A percentile compares a stretch with the other conserved stretches of the same genome.
Conservation (phyloP, 2,329 filamentous ascomycete species). For the Clonostachys rosea region DNA sequence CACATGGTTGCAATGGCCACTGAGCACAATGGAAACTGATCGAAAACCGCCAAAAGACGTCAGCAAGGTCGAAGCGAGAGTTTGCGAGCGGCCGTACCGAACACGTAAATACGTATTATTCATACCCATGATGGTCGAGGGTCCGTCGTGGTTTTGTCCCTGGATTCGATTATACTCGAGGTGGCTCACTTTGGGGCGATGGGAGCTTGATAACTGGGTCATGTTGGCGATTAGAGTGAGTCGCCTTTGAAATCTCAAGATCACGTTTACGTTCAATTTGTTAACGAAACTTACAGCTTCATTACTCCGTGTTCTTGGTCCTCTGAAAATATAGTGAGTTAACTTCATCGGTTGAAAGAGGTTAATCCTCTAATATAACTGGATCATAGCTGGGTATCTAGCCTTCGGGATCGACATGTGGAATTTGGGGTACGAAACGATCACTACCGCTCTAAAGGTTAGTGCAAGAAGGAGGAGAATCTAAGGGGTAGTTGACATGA, state of each 20-base stretch:
- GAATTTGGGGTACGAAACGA: constrained; percentile 16
- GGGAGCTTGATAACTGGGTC: constrained; percentile 32
- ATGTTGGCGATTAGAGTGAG: constrained; percentile 18
- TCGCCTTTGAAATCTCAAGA: too few relatives aligned
- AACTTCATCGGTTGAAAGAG: too few relatives aligned
- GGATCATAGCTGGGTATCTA: constrained; percentile 5
- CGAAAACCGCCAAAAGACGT: too few relatives aligned
- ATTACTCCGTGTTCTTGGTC: constrained; percentile 22
- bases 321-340: constrained; percentile 16
- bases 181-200: constrained; percentile 18
- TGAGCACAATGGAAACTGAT: too few relatives aligned
- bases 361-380: too few relatives aligned
- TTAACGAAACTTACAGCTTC: too few relatives aligned
- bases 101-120: constrained; percentile 22
- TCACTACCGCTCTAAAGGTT: constrained; percentile 24
- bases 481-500: too few relatives aligned
- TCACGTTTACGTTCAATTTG: too few relatives aligned
- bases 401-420: constrained; percentile 31
- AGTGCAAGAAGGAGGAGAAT: neutral
- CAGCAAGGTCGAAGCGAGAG: constrained; percentile 19
- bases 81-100: constrained; percentile 21
- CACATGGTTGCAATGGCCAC: too few relatives aligned
- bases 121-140: constrained; percentile 25
- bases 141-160: constrained; percentile 23
- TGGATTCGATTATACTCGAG: constrained; percentile 29